phyloP scores from a whole-genome alignment of 2,329 filamentous ascomycete genomes.

The Phyllosticta ampelicida region DNA sequence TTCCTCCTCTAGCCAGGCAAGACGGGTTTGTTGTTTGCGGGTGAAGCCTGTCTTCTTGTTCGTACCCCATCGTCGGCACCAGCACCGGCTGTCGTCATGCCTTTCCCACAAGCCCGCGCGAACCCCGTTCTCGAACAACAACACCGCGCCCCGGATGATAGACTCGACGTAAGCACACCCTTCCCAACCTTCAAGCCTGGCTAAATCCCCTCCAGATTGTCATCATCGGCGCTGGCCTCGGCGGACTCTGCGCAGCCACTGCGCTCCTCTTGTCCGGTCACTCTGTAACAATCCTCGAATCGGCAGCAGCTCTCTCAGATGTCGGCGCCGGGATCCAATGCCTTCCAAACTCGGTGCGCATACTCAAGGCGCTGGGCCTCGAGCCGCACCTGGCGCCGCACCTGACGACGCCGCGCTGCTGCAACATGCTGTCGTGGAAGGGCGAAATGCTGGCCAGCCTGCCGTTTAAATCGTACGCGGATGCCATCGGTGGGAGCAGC shows the following conservation, averaged over 20 bases:
- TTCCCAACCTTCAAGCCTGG: too few relatives aligned
- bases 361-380: slow-evolving; percentile 41
- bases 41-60: not conserved
- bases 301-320: slow-evolving; percentile 37
- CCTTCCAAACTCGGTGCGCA: slow-evolving; percentile 37
- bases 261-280: slow-evolving; percentile 37
- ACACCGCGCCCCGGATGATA: slow-evolving; percentile 17
- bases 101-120: not conserved
- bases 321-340: slow-evolving; percentile 44
- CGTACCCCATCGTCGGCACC: not conserved
- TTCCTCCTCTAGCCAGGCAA: not conserved
- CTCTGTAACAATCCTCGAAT: slow-evolving; percentile 38
- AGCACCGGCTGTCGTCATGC: not conserved
- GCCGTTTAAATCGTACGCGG: slow-evolving; percentile 36
- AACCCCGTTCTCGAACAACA: slow-evolving; percentile 19
- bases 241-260: slow-evolving; percentile 43
- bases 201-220: slow-evolving; percentile 28
- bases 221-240: slow-evolving; percentile 46
- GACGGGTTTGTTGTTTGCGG: not conserved
- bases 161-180: slow-evolving; percentile 18
- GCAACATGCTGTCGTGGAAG: slow-evolving; percentile 45
- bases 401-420: slow-evolving; percentile 30
- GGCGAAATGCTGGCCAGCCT: slow-evolving; percentile 39
- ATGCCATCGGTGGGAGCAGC: slow-evolving; percentile 29
- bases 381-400: slow-evolving; percentile 32